These are phyloP conservation scores for Luffa acutangula DNA, from an alignment of 306 rosid species.

Conservation along the genomic window DNA sequence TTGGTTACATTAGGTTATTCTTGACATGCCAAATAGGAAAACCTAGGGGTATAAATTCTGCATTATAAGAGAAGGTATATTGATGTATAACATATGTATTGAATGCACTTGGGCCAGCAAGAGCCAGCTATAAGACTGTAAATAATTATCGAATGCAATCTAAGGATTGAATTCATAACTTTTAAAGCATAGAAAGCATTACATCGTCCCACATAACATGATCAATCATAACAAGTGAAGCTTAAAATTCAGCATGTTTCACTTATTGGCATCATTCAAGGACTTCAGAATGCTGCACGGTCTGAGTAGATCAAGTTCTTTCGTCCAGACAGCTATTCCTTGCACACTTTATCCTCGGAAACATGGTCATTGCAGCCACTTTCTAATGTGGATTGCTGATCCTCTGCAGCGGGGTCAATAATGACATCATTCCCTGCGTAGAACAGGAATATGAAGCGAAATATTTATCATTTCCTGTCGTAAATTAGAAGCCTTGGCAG, in stretches of 20 bases:
- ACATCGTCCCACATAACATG: neutral
- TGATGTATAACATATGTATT: neutral
- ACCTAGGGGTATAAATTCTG: neutral
- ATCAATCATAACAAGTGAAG: conserved; percentile 8
- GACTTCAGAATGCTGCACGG: neutral
- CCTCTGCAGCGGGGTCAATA: conserved; percentile 20
- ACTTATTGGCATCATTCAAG: conserved; percentile 6
- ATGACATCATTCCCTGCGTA: conserved; percentile 25
- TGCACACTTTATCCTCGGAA: conserved; percentile 30
- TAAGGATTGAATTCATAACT: conserved; percentile 8
- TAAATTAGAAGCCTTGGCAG: neutral
- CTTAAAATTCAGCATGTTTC: conserved; percentile 9
- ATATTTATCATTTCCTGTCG: neutral
- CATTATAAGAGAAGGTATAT: neutral
- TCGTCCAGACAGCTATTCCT: conserved; percentile 9
- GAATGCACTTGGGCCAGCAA: neutral
- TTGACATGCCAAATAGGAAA: neutral
- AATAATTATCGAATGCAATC: neutral
- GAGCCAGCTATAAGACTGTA: neutral
- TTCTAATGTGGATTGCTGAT: conserved; percentile 21
- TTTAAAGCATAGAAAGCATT: conserved; percentile 1
- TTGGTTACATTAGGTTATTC: no score
- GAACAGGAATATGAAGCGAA: neutral
- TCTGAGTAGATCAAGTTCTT: conserved; percentile 1
- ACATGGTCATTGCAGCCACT: conserved; percentile 9